Evolutionary conservation across 352 stramenopile species (phyloP).

Genomic region (Phytophthora idaei): DNA sequence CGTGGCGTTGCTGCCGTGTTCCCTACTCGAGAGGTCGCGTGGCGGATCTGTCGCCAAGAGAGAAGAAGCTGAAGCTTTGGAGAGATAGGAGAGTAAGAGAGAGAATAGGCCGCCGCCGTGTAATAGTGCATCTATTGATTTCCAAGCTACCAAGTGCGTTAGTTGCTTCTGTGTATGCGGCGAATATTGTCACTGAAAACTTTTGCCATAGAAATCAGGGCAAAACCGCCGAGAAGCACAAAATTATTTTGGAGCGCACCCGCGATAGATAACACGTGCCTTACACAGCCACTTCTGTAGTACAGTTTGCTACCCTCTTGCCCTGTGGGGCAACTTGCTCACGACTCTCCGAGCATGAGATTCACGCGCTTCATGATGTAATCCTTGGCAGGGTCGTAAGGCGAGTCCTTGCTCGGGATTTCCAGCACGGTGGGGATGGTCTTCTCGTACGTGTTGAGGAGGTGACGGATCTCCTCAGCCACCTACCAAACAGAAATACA

Average conservation of each 20-base stretch:
- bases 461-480: constrained; percentile 97
- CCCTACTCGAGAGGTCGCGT: constrained; percentile 18
- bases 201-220: neutral
- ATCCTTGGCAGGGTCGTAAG: constrained; percentile 98
- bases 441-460: constrained; percentile 98
- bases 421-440: constrained; percentile 99
- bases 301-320: constrained; percentile 7
- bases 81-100: constrained; percentile 26
- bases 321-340: constrained; percentile 7
- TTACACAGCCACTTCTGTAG: constrained; percentile 19
- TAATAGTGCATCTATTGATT: constrained; percentile 53
- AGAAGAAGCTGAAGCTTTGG: constrained; percentile 28
- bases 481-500: constrained; percentile 54
- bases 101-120: constrained; percentile 30
- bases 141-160: constrained; percentile 14
- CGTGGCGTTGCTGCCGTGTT: constrained; percentile 11
- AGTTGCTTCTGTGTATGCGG: neutral
- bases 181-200: neutral
- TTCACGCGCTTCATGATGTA: constrained; percentile 99
- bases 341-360: constrained; percentile 88
- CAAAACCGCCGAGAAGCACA: constrained; percentile 9
- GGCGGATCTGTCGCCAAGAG: constrained; percentile 4
- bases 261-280: constrained; percentile 24
- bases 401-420: constrained; percentile 96
- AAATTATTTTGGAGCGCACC: constrained; percentile 19